These are phyloP conservation scores for Penicillium decumbens DNA, from an alignment of 2,329 filamentous ascomycete genomes.

Conservation along the genomic window DNA sequence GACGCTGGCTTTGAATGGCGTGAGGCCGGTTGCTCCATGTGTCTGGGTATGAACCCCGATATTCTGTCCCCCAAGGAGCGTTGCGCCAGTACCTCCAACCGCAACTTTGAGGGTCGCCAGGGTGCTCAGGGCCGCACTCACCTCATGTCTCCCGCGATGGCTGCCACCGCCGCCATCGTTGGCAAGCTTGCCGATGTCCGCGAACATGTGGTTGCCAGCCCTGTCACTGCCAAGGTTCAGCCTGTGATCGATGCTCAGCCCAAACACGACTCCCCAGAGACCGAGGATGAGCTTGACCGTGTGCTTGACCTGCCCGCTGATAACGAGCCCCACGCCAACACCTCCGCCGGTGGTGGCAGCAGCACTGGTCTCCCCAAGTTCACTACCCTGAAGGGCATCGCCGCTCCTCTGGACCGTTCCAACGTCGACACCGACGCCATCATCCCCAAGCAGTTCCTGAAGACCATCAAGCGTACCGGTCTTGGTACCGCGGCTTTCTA, in stretches of 20 bases:
- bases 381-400: constrained; percentile 74
- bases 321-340: constrained; percentile 60
- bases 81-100: constrained; percentile 92
- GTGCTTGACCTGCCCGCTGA: constrained; percentile 62
- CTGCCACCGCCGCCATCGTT: constrained; percentile 80
- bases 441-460: constrained; percentile 98
- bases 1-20: constrained; percentile 97
- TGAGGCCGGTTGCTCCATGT: constrained; percentile 98
- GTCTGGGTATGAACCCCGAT: constrained; percentile 98
- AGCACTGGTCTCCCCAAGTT: constrained; percentile 75
- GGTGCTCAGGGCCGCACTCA: constrained; percentile 88
- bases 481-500: constrained; percentile 85
- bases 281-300: constrained; percentile 60
- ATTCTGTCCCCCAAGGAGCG: constrained; percentile 88
- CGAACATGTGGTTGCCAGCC: constrained; percentile 58
- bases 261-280: constrained; percentile 54
- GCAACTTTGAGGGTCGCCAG: constrained; percentile 96
- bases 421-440: constrained; percentile 99
- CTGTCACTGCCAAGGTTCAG: constrained; percentile 48
- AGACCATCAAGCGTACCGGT: constrained; percentile 97
- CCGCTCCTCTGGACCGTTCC: constrained; percentile 77
- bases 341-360: constrained; percentile 40
- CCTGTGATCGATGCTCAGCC: constrained; percentile 59
- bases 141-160: constrained; percentile 96
- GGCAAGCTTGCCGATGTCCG: constrained; percentile 91